Base-by-base conservation (phyloP, 768 basidiomycete species). In the Suillus hirtellus region DNA sequence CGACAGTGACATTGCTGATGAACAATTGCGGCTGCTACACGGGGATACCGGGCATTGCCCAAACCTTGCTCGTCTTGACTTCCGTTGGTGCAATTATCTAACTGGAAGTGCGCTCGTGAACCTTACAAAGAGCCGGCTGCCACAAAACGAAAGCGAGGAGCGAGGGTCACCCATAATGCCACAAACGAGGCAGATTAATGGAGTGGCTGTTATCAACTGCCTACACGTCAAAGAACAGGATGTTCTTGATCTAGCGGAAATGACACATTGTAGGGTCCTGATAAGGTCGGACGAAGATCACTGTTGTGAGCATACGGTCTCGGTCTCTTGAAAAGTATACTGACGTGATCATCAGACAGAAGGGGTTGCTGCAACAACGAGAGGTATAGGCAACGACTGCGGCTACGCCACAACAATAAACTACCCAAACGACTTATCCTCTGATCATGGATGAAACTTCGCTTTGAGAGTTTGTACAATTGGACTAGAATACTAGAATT, bases 51-150 rank as follows among this genome's bases (percentile, higher is more conserved):
- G 78, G 14, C 67, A 79, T 15, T 88, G 85, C 63, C 86, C 82
- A 31, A 71, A 68, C 60, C 80, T 88, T 49, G 69, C 71, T 49
- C 74, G 75, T 54, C 70, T 89, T 59, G 85, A 88, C 69, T 71
- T 88, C 56, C 80, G 85, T 34, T 88, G 85, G 86, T 88, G 86
- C 67, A 78, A 81, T 12, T 80, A 85, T 61, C 69, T 89, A 7
- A 79, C 78, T 35, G 85, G 86, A 21, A 71, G 69, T 2, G 81
- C 82, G 24, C 73, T 88, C 44, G 85, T 84, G 44, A 73, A 80
- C 38, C 72, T 88, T 17, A 85, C 84, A 50, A 70, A 67, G 58
- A 80, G 77, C 61, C 78, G 86, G 31, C 55, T 70, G 24, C 62
- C 61, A 47, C 21, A 12, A n/a, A 55, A 47, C 40, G 31, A 19